Base-by-base conservation (phyloP, 2,329 filamentous ascomycete species). In the Colletotrichum sp. region DNA sequence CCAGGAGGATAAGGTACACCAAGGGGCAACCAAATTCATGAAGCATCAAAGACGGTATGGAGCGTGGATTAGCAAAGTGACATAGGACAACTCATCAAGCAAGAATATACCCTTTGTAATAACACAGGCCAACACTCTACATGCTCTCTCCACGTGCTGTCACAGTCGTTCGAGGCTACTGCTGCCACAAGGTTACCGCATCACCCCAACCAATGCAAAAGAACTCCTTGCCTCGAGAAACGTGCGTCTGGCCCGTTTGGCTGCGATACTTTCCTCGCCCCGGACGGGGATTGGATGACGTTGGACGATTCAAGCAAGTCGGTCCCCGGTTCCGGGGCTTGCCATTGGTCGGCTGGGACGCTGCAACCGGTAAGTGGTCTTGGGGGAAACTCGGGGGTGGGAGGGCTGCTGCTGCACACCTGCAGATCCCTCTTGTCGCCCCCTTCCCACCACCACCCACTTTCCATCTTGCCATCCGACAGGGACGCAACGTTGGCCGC, bases 41-140 rank as follows among this genome's bases (percentile, higher is more conserved):
- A 69, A 36, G 59, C 59, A 73, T 76, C 64, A 60, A 60, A 44
- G 59, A 69, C 59, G 18, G 70, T 49, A 49, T 32, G 57, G 32
- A 69, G 64, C 52, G 57, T 36, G 59, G 34, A 60, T 34, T 68
- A 65, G 57, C 44, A 52, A 57, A 72, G 34, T 65, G 64, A 64
- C 34, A 59, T 73, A 73, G 64, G 64, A 59, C 55, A 55, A 34
- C 60, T 32, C 64, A 76, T 39, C 26, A 69, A 74, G 71, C 26
- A 69, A 74, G 71, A 73, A 73, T 76, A 76, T 76, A 76, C 73
- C 73, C 73, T 73, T 75, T 69, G 70, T 76, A 76, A 76, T 73
- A 65, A 32, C 69, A 75, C 34, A 64, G 62, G 24, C 28, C 66
- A 49, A 28, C 32, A 8, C 55, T 32, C 32, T 36, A 60, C 68